Evolutionary conservation across 495 filamentous ascomycete species (phyloP).

Genomic region (Hamigera avellanea): DNA sequence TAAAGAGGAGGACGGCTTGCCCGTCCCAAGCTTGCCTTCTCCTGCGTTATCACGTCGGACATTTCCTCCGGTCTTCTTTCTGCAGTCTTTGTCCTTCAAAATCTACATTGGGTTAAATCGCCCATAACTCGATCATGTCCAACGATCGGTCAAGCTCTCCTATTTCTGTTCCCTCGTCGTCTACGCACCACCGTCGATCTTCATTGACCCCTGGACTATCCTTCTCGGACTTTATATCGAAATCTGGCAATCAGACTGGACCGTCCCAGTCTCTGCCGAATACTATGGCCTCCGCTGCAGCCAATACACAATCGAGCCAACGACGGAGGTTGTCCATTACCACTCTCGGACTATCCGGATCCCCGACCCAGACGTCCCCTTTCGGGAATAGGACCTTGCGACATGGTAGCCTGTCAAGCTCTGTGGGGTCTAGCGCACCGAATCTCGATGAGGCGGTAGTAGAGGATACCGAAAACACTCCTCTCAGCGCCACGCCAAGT

Average conservation of each 20-base stretch:
- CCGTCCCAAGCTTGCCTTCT: slow-evolving; percentile 13
- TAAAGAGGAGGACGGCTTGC: slow-evolving; percentile 21
- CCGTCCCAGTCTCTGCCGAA: slow-evolving; percentile 35
- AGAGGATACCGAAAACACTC: slow-evolving; percentile 59
- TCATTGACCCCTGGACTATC: slow-evolving; percentile 37
- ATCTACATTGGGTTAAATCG: neutral
- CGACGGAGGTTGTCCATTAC: slow-evolving; percentile 81
- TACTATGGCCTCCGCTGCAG: slow-evolving; percentile 54
- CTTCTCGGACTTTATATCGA: slow-evolving; percentile 36
- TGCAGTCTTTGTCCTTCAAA: neutral
- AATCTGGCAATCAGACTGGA: slow-evolving; percentile 12
- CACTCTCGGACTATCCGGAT: slow-evolving; percentile 72
- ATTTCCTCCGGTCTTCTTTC: neutral
- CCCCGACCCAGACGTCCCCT: slow-evolving; percentile 50
- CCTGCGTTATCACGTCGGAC: slow-evolving; percentile 1
- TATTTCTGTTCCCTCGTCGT: slow-evolving; percentile 30
- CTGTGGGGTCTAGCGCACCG: slow-evolving; percentile 60
- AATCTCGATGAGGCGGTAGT: slow-evolving; percentile 78
- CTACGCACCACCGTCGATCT: slow-evolving; percentile 30
- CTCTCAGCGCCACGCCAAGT: slow-evolving; percentile 38
- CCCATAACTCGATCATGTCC: slow-evolving; percentile 26
- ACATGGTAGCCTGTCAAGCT: slow-evolving; percentile 59
- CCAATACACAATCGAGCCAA: slow-evolving; percentile 51
- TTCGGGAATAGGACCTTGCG: slow-evolving; percentile 41
- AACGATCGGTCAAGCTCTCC: slow-evolving; percentile 37